These are phyloP conservation scores for Chaetomium strumarium DNA, from an alignment of 2,329 filamentous ascomycete species.

Conservation along the genomic window DNA sequence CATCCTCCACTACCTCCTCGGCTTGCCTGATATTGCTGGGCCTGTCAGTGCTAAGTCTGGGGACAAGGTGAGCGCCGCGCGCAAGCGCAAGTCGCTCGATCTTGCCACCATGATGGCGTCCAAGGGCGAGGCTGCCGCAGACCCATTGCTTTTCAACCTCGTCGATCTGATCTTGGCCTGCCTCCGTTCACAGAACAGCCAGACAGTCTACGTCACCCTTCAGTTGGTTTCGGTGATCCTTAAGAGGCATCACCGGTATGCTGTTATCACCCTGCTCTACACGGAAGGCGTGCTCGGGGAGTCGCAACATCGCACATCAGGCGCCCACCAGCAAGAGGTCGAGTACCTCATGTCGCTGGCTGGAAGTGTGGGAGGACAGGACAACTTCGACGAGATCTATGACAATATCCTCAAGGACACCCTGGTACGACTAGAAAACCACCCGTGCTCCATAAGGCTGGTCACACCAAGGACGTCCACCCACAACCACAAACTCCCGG, in stretches of 20 bases:
- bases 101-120: constrained; percentile 73
- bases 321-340: constrained; percentile 69
- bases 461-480: constrained; percentile 55
- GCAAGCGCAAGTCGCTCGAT: constrained; percentile 84
- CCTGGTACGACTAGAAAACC: constrained; percentile 61
- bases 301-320: constrained; percentile 58
- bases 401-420: constrained; percentile 66
- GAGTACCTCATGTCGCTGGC: constrained; percentile 66
- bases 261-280: constrained; percentile 68
- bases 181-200: constrained; percentile 73
- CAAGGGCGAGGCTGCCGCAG: constrained; percentile 65
- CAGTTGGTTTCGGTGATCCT: constrained; percentile 83
- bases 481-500: constrained; percentile 52
- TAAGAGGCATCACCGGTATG: constrained; percentile 81
- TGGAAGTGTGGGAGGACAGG: constrained; percentile 59
- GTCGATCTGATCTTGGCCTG: constrained; percentile 87
- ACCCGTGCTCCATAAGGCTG: constrained; percentile 66
- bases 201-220: constrained; percentile 84
- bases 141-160: constrained; percentile 85
- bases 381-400: constrained; percentile 68
- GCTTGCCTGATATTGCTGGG: constrained; percentile 57
- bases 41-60: constrained; percentile 34
- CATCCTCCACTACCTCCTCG: constrained; percentile 86
- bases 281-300: constrained; percentile 53
- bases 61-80: constrained; percentile 59